These are phyloP conservation scores for Arthromyces matolae DNA, from an alignment of 768 basidiomycete species.

Conservation along the genomic window DNA sequence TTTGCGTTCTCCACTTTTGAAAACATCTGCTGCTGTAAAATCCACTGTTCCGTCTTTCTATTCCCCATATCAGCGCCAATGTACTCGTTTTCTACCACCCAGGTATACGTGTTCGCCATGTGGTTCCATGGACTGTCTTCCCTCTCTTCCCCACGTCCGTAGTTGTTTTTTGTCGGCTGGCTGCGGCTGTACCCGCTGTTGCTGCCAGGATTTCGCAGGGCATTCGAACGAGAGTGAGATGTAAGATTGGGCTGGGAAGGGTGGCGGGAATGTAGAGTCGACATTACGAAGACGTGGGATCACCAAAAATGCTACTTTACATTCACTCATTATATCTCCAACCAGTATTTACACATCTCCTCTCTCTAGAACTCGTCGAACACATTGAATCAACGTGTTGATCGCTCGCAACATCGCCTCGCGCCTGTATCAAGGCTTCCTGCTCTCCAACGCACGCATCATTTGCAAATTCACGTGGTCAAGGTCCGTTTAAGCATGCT, in stretches of 20 bases:
- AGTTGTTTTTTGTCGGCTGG: conserved; percentile 7
- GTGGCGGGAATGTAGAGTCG: conserved; percentile 7
- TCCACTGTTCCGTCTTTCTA: conserved; percentile 62
- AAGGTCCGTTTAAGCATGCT: too few species aligned
- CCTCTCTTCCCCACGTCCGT: too few species aligned
- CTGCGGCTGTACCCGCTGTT: conserved; percentile 3
- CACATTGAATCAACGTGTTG: conserved; percentile 34
- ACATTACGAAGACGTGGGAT: conserved; percentile 9
- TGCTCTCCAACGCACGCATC: conserved; percentile 26
- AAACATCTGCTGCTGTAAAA: conserved; percentile 53
- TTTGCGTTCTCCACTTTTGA: conserved; percentile 20
- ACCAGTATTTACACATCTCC: conserved; percentile 10
- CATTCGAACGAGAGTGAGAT: conserved; percentile 5
- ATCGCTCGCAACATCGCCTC: too few species aligned
- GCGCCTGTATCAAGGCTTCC: too few species aligned
- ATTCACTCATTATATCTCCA: conserved; percentile 2
- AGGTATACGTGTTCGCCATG: conserved; percentile 41
- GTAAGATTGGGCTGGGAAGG: conserved; percentile 3
- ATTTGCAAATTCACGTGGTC: conserved; percentile 4
- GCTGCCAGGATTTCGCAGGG: conserved; percentile 5
- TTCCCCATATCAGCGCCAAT: conserved; percentile 39
- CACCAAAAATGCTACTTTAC: not conserved
- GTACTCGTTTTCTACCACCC: conserved; percentile 53
- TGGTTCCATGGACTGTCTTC: conserved; percentile 35
- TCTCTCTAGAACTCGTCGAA: conserved; percentile 12